Percentiles rank a stretch among this genome's conserved stretches.
phyloP scores from a whole-genome alignment of 805 yeast genomes.

The Saturnispora bothae region DNA sequence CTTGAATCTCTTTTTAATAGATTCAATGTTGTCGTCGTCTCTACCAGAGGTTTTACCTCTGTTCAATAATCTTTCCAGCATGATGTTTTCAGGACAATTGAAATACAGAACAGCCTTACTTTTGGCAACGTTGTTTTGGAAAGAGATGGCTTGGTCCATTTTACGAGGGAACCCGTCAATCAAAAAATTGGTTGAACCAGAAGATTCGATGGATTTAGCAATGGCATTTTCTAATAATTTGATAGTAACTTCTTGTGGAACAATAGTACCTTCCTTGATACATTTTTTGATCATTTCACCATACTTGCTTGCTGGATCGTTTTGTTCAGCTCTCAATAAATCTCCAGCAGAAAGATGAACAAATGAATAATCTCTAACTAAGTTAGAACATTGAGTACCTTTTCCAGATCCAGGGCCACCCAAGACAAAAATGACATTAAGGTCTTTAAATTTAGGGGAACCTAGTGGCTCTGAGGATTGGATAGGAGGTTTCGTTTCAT shows the following conservation, averaged over 20 bases:
- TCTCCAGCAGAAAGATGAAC: slow-evolving; percentile 96
- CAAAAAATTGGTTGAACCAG: slow-evolving; percentile 57
- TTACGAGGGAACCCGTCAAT: slow-evolving; percentile 97
- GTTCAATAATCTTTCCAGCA: slow-evolving; percentile 75
- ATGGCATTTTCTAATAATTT: slow-evolving; percentile 78
- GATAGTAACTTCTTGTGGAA: slow-evolving; percentile 87
- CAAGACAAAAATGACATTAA: slow-evolving; percentile 76
- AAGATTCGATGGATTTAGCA: slow-evolving; percentile 31
- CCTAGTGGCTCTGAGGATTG: slow-evolving; percentile 27
- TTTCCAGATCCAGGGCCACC: slow-evolving; percentile 99
- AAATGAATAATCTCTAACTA: slow-evolving; percentile 72
- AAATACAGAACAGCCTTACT: slow-evolving; percentile 65
- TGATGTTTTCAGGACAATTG: slow-evolving; percentile 72
- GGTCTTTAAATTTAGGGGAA: slow-evolving; percentile 17
- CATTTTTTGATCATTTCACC: slow-evolving; percentile 79
- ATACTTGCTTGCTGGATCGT: slow-evolving; percentile 66
- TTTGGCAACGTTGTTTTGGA: slow-evolving; percentile 67
- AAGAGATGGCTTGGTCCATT: slow-evolving; percentile 96
- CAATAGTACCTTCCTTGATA: slow-evolving; percentile 82
- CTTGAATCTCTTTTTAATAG: slow-evolving; percentile 79
- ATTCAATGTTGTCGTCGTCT: slow-evolving; percentile 83
- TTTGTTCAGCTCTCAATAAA: slow-evolving; percentile 84
- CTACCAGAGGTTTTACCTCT: slow-evolving; percentile 95
- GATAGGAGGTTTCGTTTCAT: slow-evolving; percentile 23
- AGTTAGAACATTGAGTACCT: slow-evolving; percentile 88